Conservation (phyloP, 2,329 filamentous ascomycete genomes). For the Alternaria ventricosa region DNA sequence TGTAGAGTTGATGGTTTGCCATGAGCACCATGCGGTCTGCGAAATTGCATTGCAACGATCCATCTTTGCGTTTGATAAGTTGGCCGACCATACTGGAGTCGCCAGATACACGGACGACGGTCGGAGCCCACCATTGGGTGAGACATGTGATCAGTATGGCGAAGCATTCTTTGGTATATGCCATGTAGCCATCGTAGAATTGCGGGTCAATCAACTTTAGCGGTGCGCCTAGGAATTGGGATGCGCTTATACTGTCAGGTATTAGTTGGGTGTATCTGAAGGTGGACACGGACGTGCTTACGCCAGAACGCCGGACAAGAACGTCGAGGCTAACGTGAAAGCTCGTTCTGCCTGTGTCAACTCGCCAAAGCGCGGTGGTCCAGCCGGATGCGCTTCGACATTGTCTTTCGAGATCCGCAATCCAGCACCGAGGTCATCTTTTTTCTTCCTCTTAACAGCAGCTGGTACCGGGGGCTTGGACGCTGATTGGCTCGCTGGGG, state of each 20-base stretch:
- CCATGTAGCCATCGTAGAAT: slow-evolving; percentile 85
- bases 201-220: slow-evolving; percentile 78
- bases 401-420: slow-evolving; percentile 52
- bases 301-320: slow-evolving; percentile 58
- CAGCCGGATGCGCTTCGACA: slow-evolving; percentile 52
- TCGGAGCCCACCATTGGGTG: slow-evolving; percentile 88
- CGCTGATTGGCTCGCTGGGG: slow-evolving; percentile 17
- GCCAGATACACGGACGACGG: slow-evolving; percentile 80
- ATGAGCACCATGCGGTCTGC: slow-evolving; percentile 83
- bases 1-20: slow-evolving; percentile 88
- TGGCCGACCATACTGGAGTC: slow-evolving; percentile 80
- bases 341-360: slow-evolving; percentile 58
- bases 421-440: slow-evolving; percentile 51
- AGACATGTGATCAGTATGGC: slow-evolving; percentile 78
- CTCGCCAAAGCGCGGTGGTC: slow-evolving; percentile 54
- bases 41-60: slow-evolving; percentile 78
- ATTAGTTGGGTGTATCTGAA: slow-evolving; percentile 16
- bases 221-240: slow-evolving; percentile 77
- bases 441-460: slow-evolving; percentile 41
- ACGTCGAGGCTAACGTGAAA: slow-evolving; percentile 58
- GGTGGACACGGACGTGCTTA: slow-evolving; percentile 28
- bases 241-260: slow-evolving; percentile 60
- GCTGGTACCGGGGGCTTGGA: slow-evolving; percentile 17
- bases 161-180: slow-evolving; percentile 84
- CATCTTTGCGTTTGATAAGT: slow-evolving; percentile 72